A percentile compares a stretch with the other conserved stretches of the same genome.
Evolutionary conservation across 495 filamentous ascomycete genomes (phyloP).

Genomic region (Collariella sp.): DNA sequence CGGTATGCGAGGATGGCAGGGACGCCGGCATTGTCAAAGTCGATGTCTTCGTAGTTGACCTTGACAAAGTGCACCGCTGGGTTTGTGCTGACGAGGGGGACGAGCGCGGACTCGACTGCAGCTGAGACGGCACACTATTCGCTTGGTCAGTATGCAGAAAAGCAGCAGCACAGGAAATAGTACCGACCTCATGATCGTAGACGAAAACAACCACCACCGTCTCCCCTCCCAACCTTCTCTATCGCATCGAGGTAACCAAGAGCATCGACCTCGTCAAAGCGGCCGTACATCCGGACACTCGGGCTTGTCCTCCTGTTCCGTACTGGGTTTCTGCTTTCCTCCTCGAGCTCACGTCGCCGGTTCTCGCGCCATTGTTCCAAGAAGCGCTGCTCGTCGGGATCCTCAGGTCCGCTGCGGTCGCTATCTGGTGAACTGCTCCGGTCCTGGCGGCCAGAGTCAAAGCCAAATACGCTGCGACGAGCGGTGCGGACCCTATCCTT

Average conservation of each 20-base stretch:
- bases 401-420: conserved; percentile 34
- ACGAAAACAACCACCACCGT: conserved; percentile 90
- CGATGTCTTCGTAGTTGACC: conserved; percentile 84
- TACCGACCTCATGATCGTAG: conserved; percentile 76
- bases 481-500: conserved; percentile 38
- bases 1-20: conserved; percentile 86
- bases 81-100: conserved; percentile 60
- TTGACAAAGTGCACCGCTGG: conserved; percentile 75
- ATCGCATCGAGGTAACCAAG: conserved; percentile 89
- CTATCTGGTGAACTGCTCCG: conserved; percentile 44
- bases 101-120: conserved; percentile 68
- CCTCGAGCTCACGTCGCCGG: conserved; percentile 67
- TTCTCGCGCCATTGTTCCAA: conserved; percentile 73
- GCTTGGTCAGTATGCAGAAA: conserved; percentile 9
- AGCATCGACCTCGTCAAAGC: conserved; percentile 77
- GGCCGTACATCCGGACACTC: conserved; percentile 66
- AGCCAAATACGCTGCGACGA: conserved; percentile 39
- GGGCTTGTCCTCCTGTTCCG: conserved; percentile 56
- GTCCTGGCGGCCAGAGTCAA: conserved; percentile 27
- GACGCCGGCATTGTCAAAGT: conserved; percentile 84
- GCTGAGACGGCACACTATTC: conserved; percentile 62
- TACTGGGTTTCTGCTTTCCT: conserved; percentile 33
- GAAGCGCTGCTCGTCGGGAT: conserved; percentile 67
- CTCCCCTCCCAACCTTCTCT: conserved; percentile 69
- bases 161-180: neutral